Conservation (phyloP, 2,329 filamentous ascomycete species). For the Camillea tinctor region DNA sequence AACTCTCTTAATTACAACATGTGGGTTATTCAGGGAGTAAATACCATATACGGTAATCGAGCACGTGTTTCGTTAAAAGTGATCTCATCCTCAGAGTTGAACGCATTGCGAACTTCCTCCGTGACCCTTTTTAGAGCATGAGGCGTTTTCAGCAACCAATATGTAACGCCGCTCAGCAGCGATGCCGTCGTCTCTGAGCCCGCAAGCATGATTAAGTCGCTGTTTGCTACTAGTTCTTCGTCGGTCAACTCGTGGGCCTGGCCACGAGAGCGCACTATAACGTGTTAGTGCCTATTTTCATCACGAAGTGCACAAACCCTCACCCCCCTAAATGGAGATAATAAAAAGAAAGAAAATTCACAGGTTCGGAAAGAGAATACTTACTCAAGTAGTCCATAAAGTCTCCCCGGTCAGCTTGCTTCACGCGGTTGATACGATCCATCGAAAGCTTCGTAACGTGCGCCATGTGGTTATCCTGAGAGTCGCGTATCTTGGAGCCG, state of each 20-base stretch:
- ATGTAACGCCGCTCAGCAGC: conserved; percentile 25
- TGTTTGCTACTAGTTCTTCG: conserved; percentile 33
- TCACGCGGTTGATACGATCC: conserved; percentile 24
- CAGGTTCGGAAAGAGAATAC: no score
- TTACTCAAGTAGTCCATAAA: conserved; percentile 26
- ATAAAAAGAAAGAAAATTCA: no score
- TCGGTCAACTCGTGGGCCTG: conserved; percentile 28
- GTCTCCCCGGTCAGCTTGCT: conserved; percentile 28
- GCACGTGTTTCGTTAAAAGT: conserved; percentile 36
- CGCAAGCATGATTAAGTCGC: conserved; percentile 31
- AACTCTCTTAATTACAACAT: no score
- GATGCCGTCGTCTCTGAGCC: conserved; percentile 34
- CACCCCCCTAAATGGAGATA: no score
- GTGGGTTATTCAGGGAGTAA: no score
- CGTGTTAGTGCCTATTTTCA: no score
- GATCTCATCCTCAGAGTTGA: conserved; percentile 46
- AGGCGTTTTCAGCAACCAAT: conserved; percentile 33
- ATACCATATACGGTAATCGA: conserved; percentile 22
- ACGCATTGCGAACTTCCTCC: conserved; percentile 44
- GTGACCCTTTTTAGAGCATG: conserved; percentile 23
- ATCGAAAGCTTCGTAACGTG: conserved; percentile 23
- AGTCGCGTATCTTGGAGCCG: conserved; percentile 27
- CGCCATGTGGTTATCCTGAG: conserved; percentile 26
- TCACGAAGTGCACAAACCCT: no score
- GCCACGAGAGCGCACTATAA: conserved; percentile 31